Base-by-base conservation (phyloP, 768 basidiomycete species). In the Suillus americanus region DNA sequence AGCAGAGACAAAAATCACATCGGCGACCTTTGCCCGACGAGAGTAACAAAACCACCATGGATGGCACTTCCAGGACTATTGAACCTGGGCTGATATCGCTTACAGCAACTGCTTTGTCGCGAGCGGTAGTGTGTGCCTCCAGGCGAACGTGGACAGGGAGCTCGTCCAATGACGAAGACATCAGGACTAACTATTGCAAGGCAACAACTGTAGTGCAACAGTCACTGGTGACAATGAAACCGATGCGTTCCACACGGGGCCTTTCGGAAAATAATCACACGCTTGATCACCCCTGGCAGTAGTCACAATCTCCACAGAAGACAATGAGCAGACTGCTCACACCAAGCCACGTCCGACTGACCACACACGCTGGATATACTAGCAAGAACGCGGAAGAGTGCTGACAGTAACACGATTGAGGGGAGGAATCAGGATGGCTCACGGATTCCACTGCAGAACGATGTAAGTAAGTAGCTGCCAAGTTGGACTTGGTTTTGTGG, bases 1-100 rank as follows among this genome's bases (percentile, higher is more conserved):
- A 61, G 4, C 77, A 75, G 67, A 87, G 83, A 69, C 91, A 93
- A 33, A 75, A 71, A 71, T 94, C 91, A 68, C 92, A 94, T 66
- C 91, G 79, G 23, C 72, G 78, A 16, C 88, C 83, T 68, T 91
- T 91, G 74, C 88, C 85, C 13, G 73, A 69, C 0, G 80, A 79
- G 4, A 89, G 76, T 7, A 92, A 78, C 25, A 81, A 75, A 25
- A 80, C 81, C 12, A 82, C 70, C 28, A 89, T 77, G 1, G 85
- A 76, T 1, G 75, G 70, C 7, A 79, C 78, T 2, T 81, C 74
- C 20, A 89, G 67, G 63, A 93, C 75, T 10, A 75, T 64, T 1
- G 82, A 75, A n/a, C 90, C 90, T 23, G 82, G 74, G 18, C 68
- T 40, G 16, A 89, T 67, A 1, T 56, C 23, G 13, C 62, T 61